Evolutionary conservation across 495 filamentous ascomycete species (phyloP).

Genomic region (Platismatia glauca): DNA sequence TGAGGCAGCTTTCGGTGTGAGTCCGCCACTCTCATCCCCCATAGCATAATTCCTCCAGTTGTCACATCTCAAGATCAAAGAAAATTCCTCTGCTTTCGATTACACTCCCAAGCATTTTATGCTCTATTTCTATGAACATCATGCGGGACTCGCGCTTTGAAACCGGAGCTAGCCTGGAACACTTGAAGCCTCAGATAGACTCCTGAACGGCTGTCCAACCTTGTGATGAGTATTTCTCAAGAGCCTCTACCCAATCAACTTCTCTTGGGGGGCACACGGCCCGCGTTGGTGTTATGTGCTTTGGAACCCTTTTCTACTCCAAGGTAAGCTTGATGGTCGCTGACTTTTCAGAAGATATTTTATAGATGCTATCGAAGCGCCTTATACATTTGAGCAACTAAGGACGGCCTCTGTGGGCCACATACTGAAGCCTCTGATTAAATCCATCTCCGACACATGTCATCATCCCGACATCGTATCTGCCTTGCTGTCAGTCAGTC

Average conservation of each 20-base stretch:
- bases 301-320: neutral
- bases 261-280: neutral
- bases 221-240: neutral
- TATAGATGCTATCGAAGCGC: constrained; percentile 51
- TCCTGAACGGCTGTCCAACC: neutral
- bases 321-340: neutral
- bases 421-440: constrained; percentile 54
- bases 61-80: too few species aligned
- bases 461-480: constrained; percentile 69
- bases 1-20: constrained; percentile 60
- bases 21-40: constrained; percentile 8
- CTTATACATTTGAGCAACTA: constrained; percentile 73
- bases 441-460: constrained; percentile 52
- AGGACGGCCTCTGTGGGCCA: constrained; percentile 57
- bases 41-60: neutral
- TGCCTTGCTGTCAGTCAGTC: constrained; percentile 60
- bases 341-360: constrained; percentile 47
- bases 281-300: neutral
- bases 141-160: neutral
- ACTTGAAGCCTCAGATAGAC: neutral
- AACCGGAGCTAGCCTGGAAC: neutral
- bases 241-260: neutral
- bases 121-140: neutral
- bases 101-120: neutral
- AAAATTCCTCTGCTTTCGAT: neutral